Conservation (phyloP, 2,329 filamentous ascomycete genomes). For the Colletotrichum sojae region DNA sequence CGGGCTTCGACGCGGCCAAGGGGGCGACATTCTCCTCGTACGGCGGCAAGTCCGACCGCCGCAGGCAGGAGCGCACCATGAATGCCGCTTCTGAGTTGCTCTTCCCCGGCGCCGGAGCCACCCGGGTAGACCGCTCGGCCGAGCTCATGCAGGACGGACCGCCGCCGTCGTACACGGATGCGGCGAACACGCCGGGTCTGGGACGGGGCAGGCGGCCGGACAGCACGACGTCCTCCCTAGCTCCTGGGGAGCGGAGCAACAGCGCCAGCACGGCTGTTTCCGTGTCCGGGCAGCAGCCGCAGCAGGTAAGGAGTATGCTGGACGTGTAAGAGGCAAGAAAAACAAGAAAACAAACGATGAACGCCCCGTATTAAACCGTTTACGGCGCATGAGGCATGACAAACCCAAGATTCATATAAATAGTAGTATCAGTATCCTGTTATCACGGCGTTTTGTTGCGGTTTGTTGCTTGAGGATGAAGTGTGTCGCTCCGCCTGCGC, state of each 20-base stretch:
- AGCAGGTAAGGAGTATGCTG: constrained; percentile 71
- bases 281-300: constrained; percentile 59
- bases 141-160: constrained; percentile 62
- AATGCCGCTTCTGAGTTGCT: constrained; percentile 61
- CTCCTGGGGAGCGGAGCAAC: constrained; percentile 56
- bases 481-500: neutral
- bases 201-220: constrained; percentile 15
- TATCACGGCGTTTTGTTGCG: constrained; percentile 13
- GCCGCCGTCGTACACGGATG: constrained; percentile 55
- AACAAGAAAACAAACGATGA: neutral
- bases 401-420: neutral
- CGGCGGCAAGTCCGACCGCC: constrained; percentile 59
- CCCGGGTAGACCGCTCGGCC: constrained; percentile 52
- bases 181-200: neutral
- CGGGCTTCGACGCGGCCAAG: constrained; percentile 45
- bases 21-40: constrained; percentile 49
- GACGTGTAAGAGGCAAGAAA: constrained; percentile 54
- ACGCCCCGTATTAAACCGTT: neutral
- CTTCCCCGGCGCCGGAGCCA: constrained; percentile 59
- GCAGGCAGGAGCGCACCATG: constrained; percentile 60
- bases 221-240: neutral
- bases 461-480: neutral
- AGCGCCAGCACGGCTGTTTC: constrained; percentile 64
- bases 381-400: constrained; percentile 31
- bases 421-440: neutral